Conservation (phyloP, 305 asterid species). For the Lippia alba region DNA sequence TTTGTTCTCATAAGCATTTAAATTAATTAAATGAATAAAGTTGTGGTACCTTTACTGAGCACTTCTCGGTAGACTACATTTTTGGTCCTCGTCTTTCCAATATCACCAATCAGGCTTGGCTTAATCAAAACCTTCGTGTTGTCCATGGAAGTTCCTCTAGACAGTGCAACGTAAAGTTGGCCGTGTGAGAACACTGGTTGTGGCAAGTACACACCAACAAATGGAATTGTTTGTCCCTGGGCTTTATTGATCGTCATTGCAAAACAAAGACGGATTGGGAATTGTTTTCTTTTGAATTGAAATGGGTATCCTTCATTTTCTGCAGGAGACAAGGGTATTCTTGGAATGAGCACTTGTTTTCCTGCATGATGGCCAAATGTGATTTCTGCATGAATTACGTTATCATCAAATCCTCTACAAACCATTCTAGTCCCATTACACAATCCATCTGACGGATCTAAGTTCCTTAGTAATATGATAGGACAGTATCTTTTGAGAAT, state of each 20-base stretch:
- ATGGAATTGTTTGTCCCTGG: not conserved
- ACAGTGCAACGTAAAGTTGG: not conserved
- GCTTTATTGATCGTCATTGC: conserved; percentile 4
- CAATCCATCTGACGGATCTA: conserved; percentile 14
- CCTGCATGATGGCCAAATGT: not conserved
- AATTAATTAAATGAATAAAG: no score
- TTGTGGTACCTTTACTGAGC: not conserved
- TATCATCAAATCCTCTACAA: not conserved
- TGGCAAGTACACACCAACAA: not conserved
- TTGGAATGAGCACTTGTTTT: conserved; percentile 8
- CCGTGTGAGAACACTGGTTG: not conserved
- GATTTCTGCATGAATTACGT: conserved; percentile 8
- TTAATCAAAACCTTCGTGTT: not conserved
- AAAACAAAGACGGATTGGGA: not conserved
- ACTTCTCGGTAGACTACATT: not conserved
- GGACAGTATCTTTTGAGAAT: conserved; percentile 4
- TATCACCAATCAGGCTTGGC: no score
- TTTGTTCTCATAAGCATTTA: no score
- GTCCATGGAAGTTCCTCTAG: conserved; percentile 2
- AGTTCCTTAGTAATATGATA: conserved; percentile 5
- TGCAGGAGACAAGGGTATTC: not conserved
- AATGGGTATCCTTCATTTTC: not conserved
- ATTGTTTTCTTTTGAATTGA: not conserved
- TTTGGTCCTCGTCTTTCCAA: not conserved
- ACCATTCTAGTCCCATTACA: conserved; percentile 31